Evolutionary conservation across 2,329 filamentous ascomycete species (phyloP).

Genomic region (Exophiala sideris): DNA sequence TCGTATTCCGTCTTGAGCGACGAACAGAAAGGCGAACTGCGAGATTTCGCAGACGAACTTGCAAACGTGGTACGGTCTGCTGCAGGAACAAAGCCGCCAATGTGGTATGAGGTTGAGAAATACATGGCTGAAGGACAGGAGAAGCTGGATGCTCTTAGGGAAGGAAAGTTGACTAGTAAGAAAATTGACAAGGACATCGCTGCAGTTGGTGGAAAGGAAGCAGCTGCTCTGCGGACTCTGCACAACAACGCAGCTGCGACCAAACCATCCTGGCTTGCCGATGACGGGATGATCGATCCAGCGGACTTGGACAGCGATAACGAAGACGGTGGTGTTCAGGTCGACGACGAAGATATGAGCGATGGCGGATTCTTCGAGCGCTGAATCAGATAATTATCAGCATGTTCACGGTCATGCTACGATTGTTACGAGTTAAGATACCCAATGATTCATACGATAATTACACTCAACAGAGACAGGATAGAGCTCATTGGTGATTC

Average conservation of each 20-base stretch:
- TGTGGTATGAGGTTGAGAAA: constrained; percentile 46
- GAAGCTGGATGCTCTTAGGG: constrained; percentile 39
- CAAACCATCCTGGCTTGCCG: constrained; percentile 19
- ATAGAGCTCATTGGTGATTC: background rate
- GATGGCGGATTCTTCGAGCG: constrained; percentile 43
- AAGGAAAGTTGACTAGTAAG: constrained; percentile 15
- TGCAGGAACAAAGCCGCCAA: constrained; percentile 35
- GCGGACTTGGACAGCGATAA: constrained; percentile 20
- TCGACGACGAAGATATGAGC: constrained; percentile 23
- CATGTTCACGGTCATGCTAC: background rate
- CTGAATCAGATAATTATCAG: constrained; percentile 3
- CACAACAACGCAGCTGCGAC: background rate
- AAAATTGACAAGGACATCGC: constrained; percentile 11
- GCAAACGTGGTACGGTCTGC: constrained; percentile 12
- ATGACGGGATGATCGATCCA: constrained; percentile 19
- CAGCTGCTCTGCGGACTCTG: constrained; percentile 6
- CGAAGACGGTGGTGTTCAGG: constrained; percentile 6
- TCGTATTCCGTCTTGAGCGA: constrained; percentile 23
- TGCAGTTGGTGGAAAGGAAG: constrained; percentile 15
- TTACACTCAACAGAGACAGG: background rate
- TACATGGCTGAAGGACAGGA: constrained; percentile 39
- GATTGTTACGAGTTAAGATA: constrained; percentile 19
- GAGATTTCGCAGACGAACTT: constrained; percentile 23
- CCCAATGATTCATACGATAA: background rate
- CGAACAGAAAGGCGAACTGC: constrained; percentile 24